Evolutionary conservation across 768 basidiomycete genomes (phyloP), one percentile per base, ranked within the genome.

Genomic region (Xerocomellus intermedius): DNA sequence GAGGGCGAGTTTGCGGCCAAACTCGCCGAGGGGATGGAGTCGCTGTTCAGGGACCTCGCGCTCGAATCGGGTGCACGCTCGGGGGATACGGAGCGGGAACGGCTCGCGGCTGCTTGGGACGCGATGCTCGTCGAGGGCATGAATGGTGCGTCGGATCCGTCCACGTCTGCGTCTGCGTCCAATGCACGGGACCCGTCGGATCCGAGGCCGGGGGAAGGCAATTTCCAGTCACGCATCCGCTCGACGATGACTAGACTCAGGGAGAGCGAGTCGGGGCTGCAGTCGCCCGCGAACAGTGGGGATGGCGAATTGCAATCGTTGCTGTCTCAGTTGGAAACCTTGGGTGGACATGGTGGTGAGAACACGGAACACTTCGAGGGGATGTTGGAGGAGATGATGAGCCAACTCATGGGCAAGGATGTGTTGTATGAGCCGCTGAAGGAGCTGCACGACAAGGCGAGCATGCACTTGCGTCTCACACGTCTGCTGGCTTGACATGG

Each of bases 341-440:
- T 58, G 39, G 68, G 73, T 33, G n/a, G n/a, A n/a, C n/a, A n/a
- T n/a, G n/a, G n/a, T n/a, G n/a, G n/a, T n/a, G n/a, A 76, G 24
- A 68, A 72, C 26, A 82, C 83, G 2, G 76, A 77, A 1, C 81
- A 84, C 24, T 65, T 94, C 13, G 80, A 86, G 41, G 82, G 77
- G 1, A 73, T 93, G 56, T 76, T 96, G 9, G 91, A 94, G 67
- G 80, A 68, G 24, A 88, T 95, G 68, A 69, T 70, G 68, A 59
- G 68, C 3, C 66, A 68, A 37, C 58, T 72, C 32, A 72, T 70
- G 70, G 38, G 61, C 36, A 72, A 70, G 36, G 66, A 72, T 0
- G 57, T 72, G 82, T 72, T 95, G n/a, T 87, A 94, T 60, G 91
- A 93, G 42, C 93, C 94, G 0, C 66, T 95, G 54, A 90, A 89